Conservation (phyloP, 176 grass and related monocot genomes). For the Bolboschoenus planiculmis region DNA sequence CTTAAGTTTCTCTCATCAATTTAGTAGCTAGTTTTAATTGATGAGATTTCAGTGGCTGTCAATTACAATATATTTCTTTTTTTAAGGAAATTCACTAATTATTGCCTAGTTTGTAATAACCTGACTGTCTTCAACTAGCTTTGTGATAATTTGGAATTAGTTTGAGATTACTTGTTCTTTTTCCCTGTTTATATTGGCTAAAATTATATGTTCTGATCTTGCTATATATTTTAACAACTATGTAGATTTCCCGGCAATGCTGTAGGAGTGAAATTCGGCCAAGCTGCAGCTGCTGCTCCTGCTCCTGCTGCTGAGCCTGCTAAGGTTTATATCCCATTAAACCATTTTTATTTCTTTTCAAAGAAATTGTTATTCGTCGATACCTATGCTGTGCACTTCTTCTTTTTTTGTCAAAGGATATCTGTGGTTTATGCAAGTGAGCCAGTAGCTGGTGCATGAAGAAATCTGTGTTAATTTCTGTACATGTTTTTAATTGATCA, state of each 20-base stretch:
- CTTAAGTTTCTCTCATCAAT: background rate
- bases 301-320: conserved; percentile 20
- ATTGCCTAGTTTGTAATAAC: background rate
- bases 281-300: conserved; percentile 30
- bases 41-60: background rate
- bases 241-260: conserved; percentile 72
- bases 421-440: background rate
- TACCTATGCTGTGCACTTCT: background rate
- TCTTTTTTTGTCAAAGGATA: background rate
- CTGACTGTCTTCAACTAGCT: background rate
- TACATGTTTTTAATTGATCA: background rate
- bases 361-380: background rate
- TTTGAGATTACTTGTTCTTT: background rate
- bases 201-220: background rate
- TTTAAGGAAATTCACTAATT: background rate
- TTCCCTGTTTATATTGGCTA: background rate
- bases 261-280: conserved; percentile 52
- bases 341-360: background rate
- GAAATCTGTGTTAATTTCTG: background rate
- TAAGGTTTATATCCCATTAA: conserved; percentile 36
- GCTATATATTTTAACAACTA: background rate
- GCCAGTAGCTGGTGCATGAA: background rate
- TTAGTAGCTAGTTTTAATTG: background rate
- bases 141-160: background rate
- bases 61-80: background rate